phyloP scores from a whole-genome alignment of 345 rosid species.

The Rhodomyrtus tomentosa region DNA sequence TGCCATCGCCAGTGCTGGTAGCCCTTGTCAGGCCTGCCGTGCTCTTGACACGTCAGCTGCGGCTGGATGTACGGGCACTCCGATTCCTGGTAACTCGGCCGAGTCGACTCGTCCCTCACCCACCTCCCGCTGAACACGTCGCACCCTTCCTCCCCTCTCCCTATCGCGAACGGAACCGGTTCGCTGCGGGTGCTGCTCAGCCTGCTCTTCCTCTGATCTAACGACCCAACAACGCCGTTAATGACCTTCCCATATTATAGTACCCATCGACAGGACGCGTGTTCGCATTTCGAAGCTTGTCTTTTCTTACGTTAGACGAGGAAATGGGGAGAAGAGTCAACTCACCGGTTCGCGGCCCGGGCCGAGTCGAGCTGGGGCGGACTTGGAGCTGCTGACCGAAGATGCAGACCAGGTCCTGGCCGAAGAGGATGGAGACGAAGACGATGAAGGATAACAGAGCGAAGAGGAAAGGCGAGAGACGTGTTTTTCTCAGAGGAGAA shows the following conservation, averaged over 20 bases:
- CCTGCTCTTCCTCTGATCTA: constrained; percentile 18
- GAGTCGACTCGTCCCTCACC: constrained; percentile 59
- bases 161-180: constrained; percentile 51
- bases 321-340: not conserved
- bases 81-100: constrained; percentile 78
- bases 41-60: constrained; percentile 92
- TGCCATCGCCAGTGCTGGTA: constrained; percentile 92
- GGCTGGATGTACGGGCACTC: constrained; percentile 99
- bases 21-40: constrained; percentile 73
- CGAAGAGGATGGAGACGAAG: constrained; percentile 56
- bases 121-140: constrained; percentile 86
- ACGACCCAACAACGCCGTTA: constrained; percentile 8
- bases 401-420: constrained; percentile 60
- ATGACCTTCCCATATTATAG: constrained; percentile 12
- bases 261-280: not conserved
- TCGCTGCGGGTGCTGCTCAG: constrained; percentile 4
- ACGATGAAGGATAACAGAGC: constrained; percentile 49
- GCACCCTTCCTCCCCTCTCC: constrained; percentile 53
- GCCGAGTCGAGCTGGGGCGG: constrained; percentile 25
- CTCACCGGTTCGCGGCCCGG: constrained; percentile 29
- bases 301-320: not conserved
- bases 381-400: constrained; percentile 34
- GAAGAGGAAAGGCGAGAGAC: constrained; percentile 62
- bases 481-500: constrained; percentile 30
- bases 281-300: not conserved